These are phyloP conservation scores for Cyanidiococcus yangmingshanensis DNA, from an alignment of 23 red algal genomes.

Conservation along the genomic window DNA sequence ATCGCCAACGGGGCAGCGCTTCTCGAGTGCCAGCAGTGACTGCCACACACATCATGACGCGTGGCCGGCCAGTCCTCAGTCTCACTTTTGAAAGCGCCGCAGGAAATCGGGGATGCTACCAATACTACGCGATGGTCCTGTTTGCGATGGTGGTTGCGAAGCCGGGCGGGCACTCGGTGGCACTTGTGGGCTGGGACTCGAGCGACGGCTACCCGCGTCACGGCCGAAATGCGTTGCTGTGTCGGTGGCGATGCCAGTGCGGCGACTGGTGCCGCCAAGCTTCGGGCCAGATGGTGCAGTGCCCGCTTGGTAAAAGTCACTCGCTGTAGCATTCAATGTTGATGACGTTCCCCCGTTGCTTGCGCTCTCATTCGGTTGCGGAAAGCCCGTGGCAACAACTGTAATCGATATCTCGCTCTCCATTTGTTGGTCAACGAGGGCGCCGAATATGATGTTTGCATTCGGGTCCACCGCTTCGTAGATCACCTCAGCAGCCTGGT, in stretches of 20 bases:
- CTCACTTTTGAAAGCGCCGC: slow-evolving; percentile 28
- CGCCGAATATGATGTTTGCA: slow-evolving; percentile 41
- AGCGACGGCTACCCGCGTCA: slow-evolving; percentile 6
- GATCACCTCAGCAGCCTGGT: slow-evolving; percentile 40
- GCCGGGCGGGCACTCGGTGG: neutral
- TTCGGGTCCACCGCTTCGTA: slow-evolving; percentile 39
- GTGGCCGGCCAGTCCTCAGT: neutral
- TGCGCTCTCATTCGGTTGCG: slow-evolving; percentile 22
- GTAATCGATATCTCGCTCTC: slow-evolving; percentile 36
- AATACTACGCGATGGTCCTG: slow-evolving; percentile 11
- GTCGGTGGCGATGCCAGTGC: neutral
- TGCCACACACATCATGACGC: neutral
- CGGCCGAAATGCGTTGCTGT: neutral
- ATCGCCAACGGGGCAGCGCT: too few relatives aligned
- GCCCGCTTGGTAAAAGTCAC: slow-evolving; percentile 18
- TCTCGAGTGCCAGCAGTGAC: too few relatives aligned
- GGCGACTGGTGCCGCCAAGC: neutral
- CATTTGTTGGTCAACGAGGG: slow-evolving; percentile 28
- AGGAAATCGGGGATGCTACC: slow-evolving; percentile 29
- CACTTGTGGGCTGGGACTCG: neutral
- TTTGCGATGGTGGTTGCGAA: neutral
- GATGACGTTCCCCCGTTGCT: neutral
- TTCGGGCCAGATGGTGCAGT: neutral
- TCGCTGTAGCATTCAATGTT: neutral
- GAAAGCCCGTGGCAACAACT: slow-evolving; percentile 35